Evolutionary conservation across 495 filamentous ascomycete species (phyloP), one percentile per base, ranked within the genome.

Genomic region (Podospora pseudopauciseta): DNA sequence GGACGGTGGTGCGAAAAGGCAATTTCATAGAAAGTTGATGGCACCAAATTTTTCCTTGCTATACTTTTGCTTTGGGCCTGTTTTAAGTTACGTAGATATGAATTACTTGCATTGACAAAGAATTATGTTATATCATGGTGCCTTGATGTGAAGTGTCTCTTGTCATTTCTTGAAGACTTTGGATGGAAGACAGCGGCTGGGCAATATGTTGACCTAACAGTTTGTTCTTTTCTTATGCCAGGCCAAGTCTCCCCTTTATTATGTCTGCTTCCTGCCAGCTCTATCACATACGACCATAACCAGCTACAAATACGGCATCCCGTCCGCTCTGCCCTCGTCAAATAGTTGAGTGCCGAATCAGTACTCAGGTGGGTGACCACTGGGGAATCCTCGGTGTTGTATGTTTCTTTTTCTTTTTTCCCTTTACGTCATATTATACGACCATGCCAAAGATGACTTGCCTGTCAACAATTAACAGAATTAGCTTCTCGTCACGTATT

Each of bases 41-140:
- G 64, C 60, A 64, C 65, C 65, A 62, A 13, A 64, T 66, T 60
- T 69, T 70, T 69, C 57, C 66, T 74, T 64, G 69, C 70, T 71
- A 64, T 63, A 64, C 27, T 67, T 59, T 70, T 39, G 54, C 54
- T 59, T 65, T 65, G 71, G 69, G 69, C 71, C 69, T 74, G 69
- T 66, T 72, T 76, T 60, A 72, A 76, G 72, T 72, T 69, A 72
- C 70, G 74, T 72, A 70, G 71, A 76, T 66, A 71, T 72, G 71
- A 72, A 67, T 70, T 67, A 62, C 26, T 60, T 65, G 67, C 66
- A 68, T 58, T 58, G n/a, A 49, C 39, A 49, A 49, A 49, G 39
- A 49, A 49, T 39, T 49, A 18, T 9, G 39, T 49, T 49, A 49
- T 49, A 16, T 49, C 13, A 49, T 49, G 15, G 39, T 49, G 5